phyloP scores from a whole-genome alignment of 2,329 filamentous ascomycete genomes.

The Fusarium globosum region DNA sequence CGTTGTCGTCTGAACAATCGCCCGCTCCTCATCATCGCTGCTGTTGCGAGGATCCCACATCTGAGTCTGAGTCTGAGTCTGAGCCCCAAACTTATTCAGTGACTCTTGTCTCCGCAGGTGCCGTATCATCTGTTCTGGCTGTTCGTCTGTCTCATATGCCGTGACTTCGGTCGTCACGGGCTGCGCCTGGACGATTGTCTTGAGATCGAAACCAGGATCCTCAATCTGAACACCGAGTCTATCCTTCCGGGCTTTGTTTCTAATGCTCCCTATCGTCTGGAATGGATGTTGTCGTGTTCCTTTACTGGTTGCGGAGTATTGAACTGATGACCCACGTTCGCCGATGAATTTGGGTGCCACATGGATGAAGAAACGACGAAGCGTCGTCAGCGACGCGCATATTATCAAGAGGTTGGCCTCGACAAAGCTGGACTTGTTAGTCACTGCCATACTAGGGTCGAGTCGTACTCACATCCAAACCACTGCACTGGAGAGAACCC shows the following conservation, averaged over 20 bases:
- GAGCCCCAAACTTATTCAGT: conserved; percentile 33
- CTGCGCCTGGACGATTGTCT: conserved; percentile 37
- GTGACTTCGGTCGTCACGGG: conserved; percentile 33
- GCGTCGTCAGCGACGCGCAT: conserved; percentile 52
- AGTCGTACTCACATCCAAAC: conserved; percentile 46
- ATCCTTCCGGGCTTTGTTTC: conserved; percentile 1
- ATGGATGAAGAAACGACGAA: conserved; percentile 51
- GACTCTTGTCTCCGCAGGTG: conserved; percentile 40
- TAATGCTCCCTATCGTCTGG: conserved; percentile 28
- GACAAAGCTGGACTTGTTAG: conserved; percentile 45
- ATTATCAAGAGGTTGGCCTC: conserved; percentile 53
- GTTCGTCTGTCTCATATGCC: conserved; percentile 21
- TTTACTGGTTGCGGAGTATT: conserved; percentile 8
- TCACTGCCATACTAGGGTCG: neutral
- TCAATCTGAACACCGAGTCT: conserved; percentile 20
- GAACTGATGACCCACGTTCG: conserved; percentile 26
- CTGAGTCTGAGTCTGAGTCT: conserved; percentile 8
- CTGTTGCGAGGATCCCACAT: conserved; percentile 17
- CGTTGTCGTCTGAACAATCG: conserved; percentile 42
- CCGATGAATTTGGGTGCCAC: conserved; percentile 42
- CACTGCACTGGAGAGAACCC: conserved; percentile 45
- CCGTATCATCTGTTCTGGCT: conserved; percentile 24
- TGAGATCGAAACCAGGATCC: conserved; percentile 37
- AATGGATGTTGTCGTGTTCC: conserved; percentile 34
- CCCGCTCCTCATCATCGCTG: conserved; percentile 34